Conservation (phyloP, 2,329 filamentous ascomycete species). For the Alternaria gansuensis region DNA sequence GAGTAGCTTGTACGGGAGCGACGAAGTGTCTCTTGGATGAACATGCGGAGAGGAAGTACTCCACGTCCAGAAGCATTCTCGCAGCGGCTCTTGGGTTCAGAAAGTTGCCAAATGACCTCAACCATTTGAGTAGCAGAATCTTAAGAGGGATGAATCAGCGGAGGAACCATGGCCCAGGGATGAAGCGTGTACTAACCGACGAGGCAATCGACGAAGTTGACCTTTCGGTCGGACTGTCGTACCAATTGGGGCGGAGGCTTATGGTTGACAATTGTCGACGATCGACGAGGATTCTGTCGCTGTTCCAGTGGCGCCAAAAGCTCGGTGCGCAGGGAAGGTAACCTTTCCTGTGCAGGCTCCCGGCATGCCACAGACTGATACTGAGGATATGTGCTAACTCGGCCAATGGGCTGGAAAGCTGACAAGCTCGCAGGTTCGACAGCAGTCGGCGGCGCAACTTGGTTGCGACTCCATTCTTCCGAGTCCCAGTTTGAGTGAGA, state of each 20-base stretch:
- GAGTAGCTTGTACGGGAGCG: slow-evolving; percentile 97
- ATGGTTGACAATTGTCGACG: slow-evolving; percentile 64
- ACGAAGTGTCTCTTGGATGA: slow-evolving; percentile 96
- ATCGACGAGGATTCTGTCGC: slow-evolving; percentile 69
- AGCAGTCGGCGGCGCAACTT: slow-evolving; percentile 33
- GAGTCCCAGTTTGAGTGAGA: slow-evolving; percentile 64
- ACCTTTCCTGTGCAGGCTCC: slow-evolving; percentile 41
- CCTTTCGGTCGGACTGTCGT: slow-evolving; percentile 89
- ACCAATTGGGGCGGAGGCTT: slow-evolving; percentile 77
- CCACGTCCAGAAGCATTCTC: slow-evolving; percentile 73
- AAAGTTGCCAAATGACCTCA: slow-evolving; percentile 94
- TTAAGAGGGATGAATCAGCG: slow-evolving; percentile 57
- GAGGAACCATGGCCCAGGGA: slow-evolving; percentile 47
- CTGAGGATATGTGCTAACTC: slow-evolving; percentile 50
- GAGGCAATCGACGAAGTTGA: slow-evolving; percentile 94
- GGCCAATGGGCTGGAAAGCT: slow-evolving; percentile 45
- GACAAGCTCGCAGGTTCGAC: slow-evolving; percentile 36
- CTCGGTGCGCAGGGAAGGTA: slow-evolving; percentile 49
- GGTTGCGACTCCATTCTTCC: slow-evolving; percentile 47
- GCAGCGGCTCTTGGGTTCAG: slow-evolving; percentile 78
- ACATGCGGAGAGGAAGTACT: slow-evolving; percentile 88
- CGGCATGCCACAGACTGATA: slow-evolving; percentile 53
- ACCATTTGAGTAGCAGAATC: slow-evolving; percentile 98
- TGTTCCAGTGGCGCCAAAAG: slow-evolving; percentile 66
- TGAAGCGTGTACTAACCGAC: slow-evolving; percentile 77